Percentiles rank a stretch among this genome's conserved stretches.
Evolutionary conservation across 2,329 filamentous ascomycete species (phyloP).

Genomic region (Fusarium palustre): DNA sequence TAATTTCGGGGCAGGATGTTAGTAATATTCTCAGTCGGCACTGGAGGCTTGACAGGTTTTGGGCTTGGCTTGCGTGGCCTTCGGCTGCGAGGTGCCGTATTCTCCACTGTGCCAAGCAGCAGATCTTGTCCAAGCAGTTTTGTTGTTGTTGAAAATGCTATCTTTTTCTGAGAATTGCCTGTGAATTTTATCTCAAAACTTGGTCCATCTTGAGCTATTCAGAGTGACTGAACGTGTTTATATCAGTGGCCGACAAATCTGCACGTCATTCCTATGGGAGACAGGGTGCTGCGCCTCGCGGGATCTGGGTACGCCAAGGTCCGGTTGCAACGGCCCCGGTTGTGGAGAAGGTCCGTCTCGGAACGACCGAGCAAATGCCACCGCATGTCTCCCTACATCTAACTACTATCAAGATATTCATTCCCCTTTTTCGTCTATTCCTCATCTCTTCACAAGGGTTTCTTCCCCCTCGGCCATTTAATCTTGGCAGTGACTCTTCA

Average conservation of each 20-base stretch:
- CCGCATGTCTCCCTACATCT: neutral
- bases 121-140: neutral
- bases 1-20: neutral
- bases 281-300: slow-evolving; percentile 26
- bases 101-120: slow-evolving; percentile 35
- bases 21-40: neutral
- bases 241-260: neutral
- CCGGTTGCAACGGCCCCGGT: slow-evolving; percentile 15
- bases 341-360: slow-evolving; percentile 13
- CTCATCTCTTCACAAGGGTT: neutral
- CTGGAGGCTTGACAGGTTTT: neutral
- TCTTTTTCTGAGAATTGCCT: neutral
- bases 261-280: neutral
- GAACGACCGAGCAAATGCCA: slow-evolving; percentile 12
- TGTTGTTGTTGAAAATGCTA: no score
- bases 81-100: slow-evolving; percentile 33
- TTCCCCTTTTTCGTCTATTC: neutral
- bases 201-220: rapidly evolving
- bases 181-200: rapidly evolving
- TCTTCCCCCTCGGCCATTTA: no score
- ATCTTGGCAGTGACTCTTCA: neutral
- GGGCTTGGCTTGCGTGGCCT: slow-evolving; percentile 26
- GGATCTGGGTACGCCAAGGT: slow-evolving; percentile 23
- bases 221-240: neutral
- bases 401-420: neutral